A percentile compares a stretch with the other conserved stretches of the same genome.
Evolutionary conservation across 2,329 filamentous ascomycete species (phyloP).

Genomic region (Fusarium sp.): DNA sequence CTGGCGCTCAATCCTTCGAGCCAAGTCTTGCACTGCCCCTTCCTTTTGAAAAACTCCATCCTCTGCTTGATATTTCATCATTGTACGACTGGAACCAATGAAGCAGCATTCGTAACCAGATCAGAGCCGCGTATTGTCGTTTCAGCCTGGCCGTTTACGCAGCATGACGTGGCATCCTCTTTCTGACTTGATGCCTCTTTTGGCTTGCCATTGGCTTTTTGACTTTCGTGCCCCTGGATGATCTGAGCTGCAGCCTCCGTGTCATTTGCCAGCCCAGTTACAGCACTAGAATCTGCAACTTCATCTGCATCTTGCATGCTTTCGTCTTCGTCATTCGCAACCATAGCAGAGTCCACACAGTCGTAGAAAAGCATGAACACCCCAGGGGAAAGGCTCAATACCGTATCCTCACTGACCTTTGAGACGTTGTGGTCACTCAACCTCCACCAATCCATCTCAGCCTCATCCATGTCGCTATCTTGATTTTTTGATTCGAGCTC

Average conservation of each 20-base stretch:
- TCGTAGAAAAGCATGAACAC: conserved; percentile 99
- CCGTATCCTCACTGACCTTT: conserved; percentile 76
- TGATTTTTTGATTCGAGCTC: conserved; percentile 9
- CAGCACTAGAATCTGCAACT: conserved; percentile 11
- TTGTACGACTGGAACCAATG: not conserved
- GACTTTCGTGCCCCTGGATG: conserved; percentile 19
- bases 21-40: not conserved
- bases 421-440: conserved; percentile 90
- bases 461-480: conserved; percentile 38
- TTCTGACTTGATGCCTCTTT: conserved; percentile 9
- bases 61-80: not conserved
- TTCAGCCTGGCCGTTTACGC: conserved; percentile 10
- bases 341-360: conserved; percentile 65
- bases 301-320: conserved; percentile 40
- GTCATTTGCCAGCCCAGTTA: not conserved
- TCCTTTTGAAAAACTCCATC: not conserved
- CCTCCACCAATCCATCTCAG: conserved; percentile 80
- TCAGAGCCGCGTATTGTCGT: conserved; percentile 21
- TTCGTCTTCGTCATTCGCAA: conserved; percentile 52
- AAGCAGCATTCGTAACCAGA: conserved; percentile 3
- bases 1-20: not conserved
- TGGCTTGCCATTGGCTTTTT: conserved; percentile 6
- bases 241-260: not conserved
- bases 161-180: conserved; percentile 15
- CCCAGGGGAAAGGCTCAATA: conserved; percentile 76